Base-by-base conservation (phyloP, 2,329 filamentous ascomycete species). In the Cercospora zeina region DNA sequence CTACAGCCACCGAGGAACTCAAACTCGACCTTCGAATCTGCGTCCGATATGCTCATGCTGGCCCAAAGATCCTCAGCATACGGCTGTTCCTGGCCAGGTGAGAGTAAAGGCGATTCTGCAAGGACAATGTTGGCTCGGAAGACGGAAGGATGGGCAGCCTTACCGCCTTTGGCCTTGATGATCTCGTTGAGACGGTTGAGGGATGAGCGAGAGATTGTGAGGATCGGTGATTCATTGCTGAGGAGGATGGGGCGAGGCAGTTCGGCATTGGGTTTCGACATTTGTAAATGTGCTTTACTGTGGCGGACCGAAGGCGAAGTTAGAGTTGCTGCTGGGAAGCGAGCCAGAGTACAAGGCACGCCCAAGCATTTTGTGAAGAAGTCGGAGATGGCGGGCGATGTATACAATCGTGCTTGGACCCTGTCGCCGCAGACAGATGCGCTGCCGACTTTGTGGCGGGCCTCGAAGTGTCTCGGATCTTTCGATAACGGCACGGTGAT, bases 181-280 rank as follows among this genome's bases (percentile, higher is more conserved):
- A 85, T 80, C 63, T 83, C 79, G 71, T 97, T 97, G 7, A 97
- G 78, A 1, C 83, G 83, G 51, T 90, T 87, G 53, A 97, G 83
- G 68, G 92, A 97, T 9, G 89, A 87, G 58, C 86, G 83, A 19
- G 90, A 91, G 60, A 97, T 88, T 51, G 91, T 85, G 0, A 99
- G 83, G 49, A 99, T 96, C 0, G 95, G 93, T 58, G 91, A 96
- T 76, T 97, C 95, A 73, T 99, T 99, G 24, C 93, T 90, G 2
- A 99, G 80, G 0, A 95, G 79, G 34, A 97, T 92, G 3, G 87
- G 84, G 58, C 73, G 73, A 71, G 55, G 30, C n/a, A 75, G 27
- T 14, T 24, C 14, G 9, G 33, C 31, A 3, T 13, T 16, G 60
- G 30, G 72, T 50, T 67, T 70, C 14, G 62, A 65, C 69, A 70